Percentiles rank a stretch among this genome's conserved stretches.
Conservation (phyloP, 208 protist species). For the Trypanosoma mega region DNA sequence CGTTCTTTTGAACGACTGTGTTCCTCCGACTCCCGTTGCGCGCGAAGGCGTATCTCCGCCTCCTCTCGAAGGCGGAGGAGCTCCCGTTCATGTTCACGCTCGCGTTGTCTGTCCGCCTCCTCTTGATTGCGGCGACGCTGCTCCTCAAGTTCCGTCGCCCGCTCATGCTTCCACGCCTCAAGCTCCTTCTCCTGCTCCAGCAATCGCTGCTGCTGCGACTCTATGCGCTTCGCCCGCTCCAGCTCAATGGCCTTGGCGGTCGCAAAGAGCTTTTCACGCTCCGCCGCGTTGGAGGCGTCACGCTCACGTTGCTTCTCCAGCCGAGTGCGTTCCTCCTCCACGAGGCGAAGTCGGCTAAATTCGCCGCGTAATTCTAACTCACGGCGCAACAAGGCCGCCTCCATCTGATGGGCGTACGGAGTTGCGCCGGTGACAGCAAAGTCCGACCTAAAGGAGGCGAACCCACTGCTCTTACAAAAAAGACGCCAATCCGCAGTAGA, state of each 20-base stretch:
- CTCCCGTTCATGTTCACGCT: conserved; percentile 71
- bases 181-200: conserved; percentile 73
- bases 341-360: conserved; percentile 49
- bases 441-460: not conserved
- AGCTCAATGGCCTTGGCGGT: conserved; percentile 53
- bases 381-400: conserved; percentile 57
- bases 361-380: conserved; percentile 68
- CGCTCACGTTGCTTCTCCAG: conserved; percentile 37
- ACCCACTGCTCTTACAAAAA: not conserved
- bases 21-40: conserved; percentile 34
- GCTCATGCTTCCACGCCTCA: conserved; percentile 83
- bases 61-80: conserved; percentile 69
- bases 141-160: conserved; percentile 46
- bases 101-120: conserved; percentile 72
- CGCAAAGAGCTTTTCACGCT: conserved; percentile 54
- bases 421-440: not conserved
- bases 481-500: no score
- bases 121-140: conserved; percentile 40
- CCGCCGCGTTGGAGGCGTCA: conserved; percentile 45
- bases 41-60: conserved; percentile 31
- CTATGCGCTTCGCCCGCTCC: conserved; percentile 53
- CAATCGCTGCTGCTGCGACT: conserved; percentile 67
- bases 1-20: conserved; percentile 37
- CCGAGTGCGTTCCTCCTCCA: conserved; percentile 48
- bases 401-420: conserved; percentile 23